A percentile compares a stretch with the other conserved stretches of the same genome.
These are phyloP conservation scores for Aspergillus fumigatiaffinis DNA, from an alignment of 2,329 filamentous ascomycete species.

Conservation along the genomic window DNA sequence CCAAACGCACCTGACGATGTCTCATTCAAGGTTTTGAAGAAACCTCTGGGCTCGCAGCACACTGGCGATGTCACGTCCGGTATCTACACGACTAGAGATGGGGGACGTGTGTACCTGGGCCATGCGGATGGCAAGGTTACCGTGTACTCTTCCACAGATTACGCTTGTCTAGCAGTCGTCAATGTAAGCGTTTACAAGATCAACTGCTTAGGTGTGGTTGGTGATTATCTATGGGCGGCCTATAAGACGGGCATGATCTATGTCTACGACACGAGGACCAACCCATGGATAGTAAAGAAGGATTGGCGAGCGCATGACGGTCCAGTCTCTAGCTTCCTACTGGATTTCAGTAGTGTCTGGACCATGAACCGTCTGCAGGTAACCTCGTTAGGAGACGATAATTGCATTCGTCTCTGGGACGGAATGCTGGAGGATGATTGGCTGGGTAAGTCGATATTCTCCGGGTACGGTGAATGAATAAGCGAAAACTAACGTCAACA, in stretches of 20 bases:
- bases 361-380: conserved; percentile 80
- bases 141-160: conserved; percentile 78
- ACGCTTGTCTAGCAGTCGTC: conserved; percentile 71
- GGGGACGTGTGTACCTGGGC: conserved; percentile 80
- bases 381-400: conserved; percentile 81
- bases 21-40: conserved; percentile 71
- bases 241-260: conserved; percentile 93
- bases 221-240: conserved; percentile 81
- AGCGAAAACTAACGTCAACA: conserved; percentile 26
- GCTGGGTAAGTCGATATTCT: conserved; percentile 55
- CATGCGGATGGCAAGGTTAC: conserved; percentile 92
- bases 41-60: conserved; percentile 65
- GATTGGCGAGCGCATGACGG: conserved; percentile 91
- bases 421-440: conserved; percentile 90
- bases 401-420: conserved; percentile 82
- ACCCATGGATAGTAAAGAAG: conserved; percentile 88
- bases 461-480: background rate
- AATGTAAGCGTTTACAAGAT: conserved; percentile 95
- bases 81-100: conserved; percentile 67
- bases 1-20: conserved; percentile 65
- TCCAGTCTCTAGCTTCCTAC: conserved; percentile 71
- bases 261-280: conserved; percentile 77
- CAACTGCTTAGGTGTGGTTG: conserved; percentile 76
- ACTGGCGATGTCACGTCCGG: conserved; percentile 87
- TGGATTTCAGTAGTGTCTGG: conserved; percentile 80